Percentiles rank a stretch among this genome's conserved stretches.
These are phyloP conservation scores for Suillus decipiens DNA, from an alignment of 768 basidiomycete genomes.

Conservation along the genomic window DNA sequence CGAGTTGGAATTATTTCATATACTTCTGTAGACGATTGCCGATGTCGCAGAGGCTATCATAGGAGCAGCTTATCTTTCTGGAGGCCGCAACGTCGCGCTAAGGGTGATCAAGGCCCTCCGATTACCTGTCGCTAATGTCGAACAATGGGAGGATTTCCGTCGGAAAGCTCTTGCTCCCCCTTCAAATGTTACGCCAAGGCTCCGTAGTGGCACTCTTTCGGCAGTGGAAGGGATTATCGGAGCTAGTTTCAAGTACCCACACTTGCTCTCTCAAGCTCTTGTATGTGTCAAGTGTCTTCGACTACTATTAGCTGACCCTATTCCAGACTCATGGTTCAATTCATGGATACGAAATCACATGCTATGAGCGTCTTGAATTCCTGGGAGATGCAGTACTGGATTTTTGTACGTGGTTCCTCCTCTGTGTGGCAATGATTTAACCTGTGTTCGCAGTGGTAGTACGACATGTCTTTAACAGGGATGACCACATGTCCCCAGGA, in stretches of 20 bases:
- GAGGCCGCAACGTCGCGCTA: slow-evolving; percentile 68
- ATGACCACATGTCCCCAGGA: slow-evolving; percentile 69
- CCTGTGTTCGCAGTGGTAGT: slow-evolving; percentile 60
- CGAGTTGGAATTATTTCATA: slow-evolving; percentile 17
- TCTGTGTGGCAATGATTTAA: background rate
- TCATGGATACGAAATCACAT: slow-evolving; percentile 53
- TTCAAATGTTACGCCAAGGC: slow-evolving; percentile 43
- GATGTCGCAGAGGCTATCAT: slow-evolving; percentile 87
- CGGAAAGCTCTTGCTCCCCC: slow-evolving; percentile 47
- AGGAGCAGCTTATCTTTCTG: slow-evolving; percentile 77
- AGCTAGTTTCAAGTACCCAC: slow-evolving; percentile 58
- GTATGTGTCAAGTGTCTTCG: slow-evolving; percentile 38
- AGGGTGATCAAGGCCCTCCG: slow-evolving; percentile 63
- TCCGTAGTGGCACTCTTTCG: slow-evolving; percentile 49
- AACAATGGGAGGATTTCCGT: slow-evolving; percentile 72
- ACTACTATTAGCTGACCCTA: slow-evolving; percentile 13
- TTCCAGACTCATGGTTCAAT: slow-evolving; percentile 68
- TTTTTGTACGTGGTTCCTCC: slow-evolving; percentile 54
- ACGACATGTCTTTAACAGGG: slow-evolving; percentile 64
- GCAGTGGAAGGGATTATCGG: slow-evolving; percentile 67
- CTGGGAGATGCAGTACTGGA: slow-evolving; percentile 87
- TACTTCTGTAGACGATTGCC: slow-evolving; percentile 60
- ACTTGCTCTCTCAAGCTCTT: slow-evolving; percentile 71
- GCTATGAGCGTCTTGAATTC: slow-evolving; percentile 81
- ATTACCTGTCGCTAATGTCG: slow-evolving; percentile 62